A percentile compares a stretch with the other conserved stretches of the same genome.
These are phyloP conservation scores for Arthrobotrys pseudoclavata DNA, from an alignment of 2,329 filamentous ascomycete species.

Conservation along the genomic window DNA sequence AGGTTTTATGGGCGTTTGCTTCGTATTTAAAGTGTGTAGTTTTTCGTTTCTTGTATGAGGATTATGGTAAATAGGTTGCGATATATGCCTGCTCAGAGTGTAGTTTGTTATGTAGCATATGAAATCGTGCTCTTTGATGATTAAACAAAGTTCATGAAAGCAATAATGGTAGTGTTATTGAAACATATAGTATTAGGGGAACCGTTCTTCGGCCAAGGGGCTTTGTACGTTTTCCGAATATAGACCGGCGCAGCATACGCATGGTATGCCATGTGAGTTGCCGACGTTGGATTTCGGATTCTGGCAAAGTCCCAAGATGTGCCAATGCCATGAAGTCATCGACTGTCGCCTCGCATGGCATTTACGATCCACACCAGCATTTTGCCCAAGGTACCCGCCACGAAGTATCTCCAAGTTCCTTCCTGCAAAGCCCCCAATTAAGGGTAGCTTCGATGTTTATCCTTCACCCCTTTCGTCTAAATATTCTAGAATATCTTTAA, in stretches of 20 bases:
- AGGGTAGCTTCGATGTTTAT: not conserved
- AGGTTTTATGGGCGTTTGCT: not conserved
- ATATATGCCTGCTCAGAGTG: not conserved
- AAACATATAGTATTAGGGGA: too few species aligned
- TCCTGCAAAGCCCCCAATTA: constrained; percentile 1
- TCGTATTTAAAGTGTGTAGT: not conserved
- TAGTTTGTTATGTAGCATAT: too few species aligned
- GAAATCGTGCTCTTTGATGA: too few species aligned
- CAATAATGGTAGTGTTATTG: too few species aligned
- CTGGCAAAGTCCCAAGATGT: not conserved
- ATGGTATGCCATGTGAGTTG: not conserved
- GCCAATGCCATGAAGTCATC: constrained; percentile 1
- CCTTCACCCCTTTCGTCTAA: constrained; percentile 6
- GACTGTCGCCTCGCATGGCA: constrained; percentile 1
- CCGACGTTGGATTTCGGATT: constrained; percentile 4
- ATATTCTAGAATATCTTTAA: constrained; percentile 28
- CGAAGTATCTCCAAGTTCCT: constrained; percentile 8
- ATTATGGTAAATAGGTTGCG: not conserved
- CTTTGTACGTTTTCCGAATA: too few species aligned
- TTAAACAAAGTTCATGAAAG: too few species aligned
- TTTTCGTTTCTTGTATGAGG: not conserved
- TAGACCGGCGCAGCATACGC: too few species aligned
- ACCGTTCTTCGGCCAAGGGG: too few species aligned
- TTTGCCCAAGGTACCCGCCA: not conserved
- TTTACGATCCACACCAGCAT: not conserved